These are phyloP conservation scores for Suillus ampliporus DNA, from an alignment of 768 basidiomycete genomes.

Conservation along the genomic window DNA sequence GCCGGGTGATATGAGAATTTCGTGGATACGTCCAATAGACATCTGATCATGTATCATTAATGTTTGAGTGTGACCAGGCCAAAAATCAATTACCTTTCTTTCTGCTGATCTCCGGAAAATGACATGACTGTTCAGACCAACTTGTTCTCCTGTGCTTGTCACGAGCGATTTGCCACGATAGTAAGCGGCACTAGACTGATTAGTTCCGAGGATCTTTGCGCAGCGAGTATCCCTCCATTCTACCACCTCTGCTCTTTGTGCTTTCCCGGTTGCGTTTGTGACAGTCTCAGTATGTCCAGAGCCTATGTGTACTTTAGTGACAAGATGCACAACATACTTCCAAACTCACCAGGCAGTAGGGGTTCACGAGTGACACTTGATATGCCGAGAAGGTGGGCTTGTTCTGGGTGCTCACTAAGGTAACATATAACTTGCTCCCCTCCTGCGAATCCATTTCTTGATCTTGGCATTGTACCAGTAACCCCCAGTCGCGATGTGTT, in stretches of 20 bases:
- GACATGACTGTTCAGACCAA: not conserved
- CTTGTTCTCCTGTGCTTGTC: not conserved
- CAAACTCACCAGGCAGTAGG: not conserved
- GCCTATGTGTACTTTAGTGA: not conserved
- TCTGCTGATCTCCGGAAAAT: not conserved
- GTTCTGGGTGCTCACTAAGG: constrained; percentile 7
- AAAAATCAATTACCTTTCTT: not conserved
- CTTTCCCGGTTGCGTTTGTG: not conserved
- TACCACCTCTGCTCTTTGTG: not conserved
- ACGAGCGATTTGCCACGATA: not conserved
- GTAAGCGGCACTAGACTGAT: not conserved
- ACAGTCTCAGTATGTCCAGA: not conserved
- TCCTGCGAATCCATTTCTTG: constrained; percentile 13
- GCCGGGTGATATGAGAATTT: constrained; percentile 1
- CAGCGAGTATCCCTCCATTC: not conserved
- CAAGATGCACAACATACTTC: not conserved
- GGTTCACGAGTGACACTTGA: not conserved
- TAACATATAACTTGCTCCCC: not conserved
- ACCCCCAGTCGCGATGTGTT: constrained; percentile 21
- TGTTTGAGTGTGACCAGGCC: not conserved
- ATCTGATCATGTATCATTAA: not conserved
- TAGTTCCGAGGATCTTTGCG: not conserved
- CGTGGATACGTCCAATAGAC: constrained; percentile 8
- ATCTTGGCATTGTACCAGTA: constrained; percentile 19
- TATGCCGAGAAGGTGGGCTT: constrained; percentile 10